A percentile compares a stretch with the other conserved stretches of the same genome.
These are phyloP conservation scores for Amesomyces nigricolor DNA, from an alignment of 2,329 filamentous ascomycete genomes.

Conservation along the genomic window DNA sequence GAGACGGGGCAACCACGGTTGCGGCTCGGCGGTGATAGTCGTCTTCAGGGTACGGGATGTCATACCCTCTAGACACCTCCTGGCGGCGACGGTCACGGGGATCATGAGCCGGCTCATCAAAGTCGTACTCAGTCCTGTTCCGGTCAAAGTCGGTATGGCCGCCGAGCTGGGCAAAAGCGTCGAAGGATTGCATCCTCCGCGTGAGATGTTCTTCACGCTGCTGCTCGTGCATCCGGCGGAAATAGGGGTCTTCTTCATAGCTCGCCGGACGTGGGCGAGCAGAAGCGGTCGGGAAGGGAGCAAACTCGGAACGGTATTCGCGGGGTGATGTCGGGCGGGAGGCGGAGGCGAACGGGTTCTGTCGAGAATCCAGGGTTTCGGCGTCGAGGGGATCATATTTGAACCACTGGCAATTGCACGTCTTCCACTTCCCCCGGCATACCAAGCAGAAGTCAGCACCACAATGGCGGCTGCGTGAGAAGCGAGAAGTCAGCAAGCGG, in stretches of 20 bases:
- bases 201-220: constrained; percentile 40
- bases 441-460: constrained; percentile 83
- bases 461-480: constrained; percentile 52
- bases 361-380: constrained; percentile 40
- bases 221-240: constrained; percentile 43
- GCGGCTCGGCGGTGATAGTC: constrained; percentile 44
- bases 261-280: constrained; percentile 30
- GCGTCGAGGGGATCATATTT: constrained; percentile 53
- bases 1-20: constrained; percentile 33
- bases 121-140: constrained; percentile 36
- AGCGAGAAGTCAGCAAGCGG: background rate
- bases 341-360: constrained; percentile 32
- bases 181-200: constrained; percentile 33
- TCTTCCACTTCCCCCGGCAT: constrained; percentile 77
- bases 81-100: constrained; percentile 34
- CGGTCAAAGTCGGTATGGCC: constrained; percentile 34
- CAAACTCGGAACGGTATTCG: constrained; percentile 29
- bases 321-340: constrained; percentile 30
- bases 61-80: constrained; percentile 43
- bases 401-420: constrained; percentile 77
- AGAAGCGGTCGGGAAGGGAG: constrained; percentile 22
- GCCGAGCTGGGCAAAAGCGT: constrained; percentile 33
- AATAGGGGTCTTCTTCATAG: constrained; percentile 45
- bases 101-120: constrained; percentile 32
- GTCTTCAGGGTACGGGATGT: constrained; percentile 57